Evolutionary conservation across 164 flowering plant genomes (phyloP).

Genomic region (Stephania cephalantha): DNA sequence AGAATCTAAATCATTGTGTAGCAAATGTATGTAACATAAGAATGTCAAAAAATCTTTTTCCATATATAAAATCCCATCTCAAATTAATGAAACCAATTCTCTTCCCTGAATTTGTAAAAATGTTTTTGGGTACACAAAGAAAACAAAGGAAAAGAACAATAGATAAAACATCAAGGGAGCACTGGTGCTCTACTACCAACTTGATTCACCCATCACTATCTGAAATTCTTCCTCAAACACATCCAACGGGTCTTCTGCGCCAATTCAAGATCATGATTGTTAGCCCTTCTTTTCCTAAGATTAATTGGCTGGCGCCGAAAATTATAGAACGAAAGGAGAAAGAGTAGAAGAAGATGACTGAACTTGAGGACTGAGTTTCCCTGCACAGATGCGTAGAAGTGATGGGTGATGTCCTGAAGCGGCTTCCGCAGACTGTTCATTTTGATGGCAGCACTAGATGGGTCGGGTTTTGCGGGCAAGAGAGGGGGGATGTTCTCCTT

Average conservation of each 20-base stretch:
- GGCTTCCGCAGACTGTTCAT: background rate
- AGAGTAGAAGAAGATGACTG: background rate
- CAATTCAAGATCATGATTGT: background rate
- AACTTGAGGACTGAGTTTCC: background rate
- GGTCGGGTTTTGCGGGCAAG: background rate
- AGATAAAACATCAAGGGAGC: too few species aligned
- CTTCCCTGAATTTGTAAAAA: too few species aligned
- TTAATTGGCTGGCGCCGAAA: background rate
- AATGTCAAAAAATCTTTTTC: too few species aligned
- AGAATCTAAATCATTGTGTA: too few species aligned
- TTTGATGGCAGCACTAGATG: background rate
- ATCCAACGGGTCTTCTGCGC: slow-evolving; percentile 1
- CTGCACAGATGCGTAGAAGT: background rate
- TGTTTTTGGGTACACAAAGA: background rate
- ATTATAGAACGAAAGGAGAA: background rate
- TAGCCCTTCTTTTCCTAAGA: background rate
- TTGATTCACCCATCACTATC: background rate
- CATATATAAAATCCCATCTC: too few species aligned
- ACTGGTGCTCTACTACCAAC: too few species aligned
- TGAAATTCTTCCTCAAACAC: slow-evolving; percentile 4
- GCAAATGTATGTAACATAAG: too few species aligned
- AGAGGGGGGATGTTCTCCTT: slow-evolving; percentile 3
- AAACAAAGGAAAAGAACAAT: too few species aligned
- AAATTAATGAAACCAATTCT: background rate
- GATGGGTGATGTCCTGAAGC: slow-evolving; percentile 8